phyloP scores from a whole-genome alignment of 768 basidiomycete genomes.

The Rubroboletus pulcherrimus region DNA sequence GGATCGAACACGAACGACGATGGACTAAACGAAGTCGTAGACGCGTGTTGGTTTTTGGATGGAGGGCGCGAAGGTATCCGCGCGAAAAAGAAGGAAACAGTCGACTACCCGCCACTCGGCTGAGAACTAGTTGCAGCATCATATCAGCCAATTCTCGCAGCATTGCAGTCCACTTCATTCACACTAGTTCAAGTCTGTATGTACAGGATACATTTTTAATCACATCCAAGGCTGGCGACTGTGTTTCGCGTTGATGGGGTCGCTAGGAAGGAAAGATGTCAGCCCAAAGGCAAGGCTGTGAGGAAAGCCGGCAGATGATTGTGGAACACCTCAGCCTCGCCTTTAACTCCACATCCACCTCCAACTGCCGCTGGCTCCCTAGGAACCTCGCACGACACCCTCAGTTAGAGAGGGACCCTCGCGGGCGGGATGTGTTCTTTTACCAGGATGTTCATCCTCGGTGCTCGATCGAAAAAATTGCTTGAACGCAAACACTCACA shows the following conservation, averaged over 20 bases:
- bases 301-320: neutral
- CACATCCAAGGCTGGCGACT: neutral
- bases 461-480: slow-evolving; percentile 29
- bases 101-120: slow-evolving; percentile 16
- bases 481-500: slow-evolving; percentile 29
- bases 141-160: neutral
- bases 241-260: neutral
- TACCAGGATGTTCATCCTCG: slow-evolving; percentile 87
- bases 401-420: slow-evolving; percentile 32
- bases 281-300: neutral
- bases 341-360: slow-evolving; percentile 77
- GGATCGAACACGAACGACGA: neutral
- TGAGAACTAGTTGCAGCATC: neutral
- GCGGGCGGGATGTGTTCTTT: slow-evolving; percentile 69
- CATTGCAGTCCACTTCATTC: neutral
- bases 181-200: neutral
- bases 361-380: slow-evolving; percentile 43
- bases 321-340: slow-evolving; percentile 73
- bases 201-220: neutral
- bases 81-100: slow-evolving; percentile 8
- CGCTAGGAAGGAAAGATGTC: slow-evolving; percentile 2
- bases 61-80: neutral
- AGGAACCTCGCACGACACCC: slow-evolving; percentile 30
- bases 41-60: slow-evolving; percentile 9
- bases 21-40: neutral